phyloP scores from a whole-genome alignment of 441 rosid species.

The Metrosideros polymorpha region DNA sequence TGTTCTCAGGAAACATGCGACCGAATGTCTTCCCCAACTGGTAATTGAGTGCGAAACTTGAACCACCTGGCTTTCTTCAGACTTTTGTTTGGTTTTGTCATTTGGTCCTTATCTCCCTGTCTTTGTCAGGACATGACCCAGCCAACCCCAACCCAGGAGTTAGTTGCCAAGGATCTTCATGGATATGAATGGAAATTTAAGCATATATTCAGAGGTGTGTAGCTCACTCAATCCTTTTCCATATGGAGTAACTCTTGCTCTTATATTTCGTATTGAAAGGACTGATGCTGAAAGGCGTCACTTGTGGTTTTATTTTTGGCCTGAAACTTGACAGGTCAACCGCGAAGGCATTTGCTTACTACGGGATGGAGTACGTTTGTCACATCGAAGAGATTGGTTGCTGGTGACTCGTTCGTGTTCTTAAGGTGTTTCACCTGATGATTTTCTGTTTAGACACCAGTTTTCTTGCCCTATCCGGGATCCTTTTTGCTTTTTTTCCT shows the following conservation, averaged over 20 bases:
- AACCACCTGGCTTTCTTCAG: background rate
- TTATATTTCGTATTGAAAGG: background rate
- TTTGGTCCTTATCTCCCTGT: background rate
- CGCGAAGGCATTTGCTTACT: conserved; percentile 62
- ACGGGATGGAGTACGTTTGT: conserved; percentile 78
- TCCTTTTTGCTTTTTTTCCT: background rate
- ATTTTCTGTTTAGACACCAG: background rate
- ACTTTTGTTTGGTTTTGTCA: background rate
- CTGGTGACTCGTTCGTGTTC: conserved; percentile 60
- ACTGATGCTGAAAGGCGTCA: background rate
- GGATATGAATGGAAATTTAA: conserved; percentile 10
- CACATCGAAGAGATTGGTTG: conserved; percentile 53
- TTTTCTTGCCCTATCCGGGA: background rate
- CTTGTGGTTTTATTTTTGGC: background rate
- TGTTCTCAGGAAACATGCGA: conserved; percentile 11
- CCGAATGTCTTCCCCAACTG: conserved; percentile 12
- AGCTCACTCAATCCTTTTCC: background rate
- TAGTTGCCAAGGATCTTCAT: conserved; percentile 10
- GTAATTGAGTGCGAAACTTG: background rate
- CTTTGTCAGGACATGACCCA: conserved; percentile 8
- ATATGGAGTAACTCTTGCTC: background rate
- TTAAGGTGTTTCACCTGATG: conserved; percentile 26
- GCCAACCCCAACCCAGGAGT: conserved; percentile 9
- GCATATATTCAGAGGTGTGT: conserved; percentile 11
- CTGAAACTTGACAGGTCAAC: conserved; percentile 38